Base-by-base conservation (phyloP, 768 basidiomycete species). In the Tephrocybe sp. region DNA sequence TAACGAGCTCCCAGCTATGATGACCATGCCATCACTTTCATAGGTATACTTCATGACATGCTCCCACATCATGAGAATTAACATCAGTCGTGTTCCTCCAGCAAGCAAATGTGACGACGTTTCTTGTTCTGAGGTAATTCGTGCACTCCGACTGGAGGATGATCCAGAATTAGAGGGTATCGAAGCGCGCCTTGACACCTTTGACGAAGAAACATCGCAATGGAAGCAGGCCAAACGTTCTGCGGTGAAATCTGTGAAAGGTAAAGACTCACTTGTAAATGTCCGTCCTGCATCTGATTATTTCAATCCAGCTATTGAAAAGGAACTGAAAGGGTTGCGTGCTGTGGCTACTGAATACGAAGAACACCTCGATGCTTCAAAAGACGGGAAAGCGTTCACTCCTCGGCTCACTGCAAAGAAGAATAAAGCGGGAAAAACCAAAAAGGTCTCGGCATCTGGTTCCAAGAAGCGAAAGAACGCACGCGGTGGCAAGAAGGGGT, bases 91-190 rank as follows among this genome's bases (percentile, higher is more conserved):
- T 1, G 9, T 40, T 21, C 34, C 28, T 45, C 46, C 50, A 80
- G 82, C 82, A 6, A 80, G 77, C 55, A 84, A 85, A 61, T 80
- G 79, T 48, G 83, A 85, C 47, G 83, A 85, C 53, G 75, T 85
- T 12, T 81, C 80, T 11, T 82, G 79, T 45, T 76, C 76, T 0
- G 82, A 84, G 54, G 74, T 82, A 32, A 77, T 83, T 40, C 62
- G 62, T 8, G 74, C 77, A 0, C 69, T 85, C 37, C 56, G 65
- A 19, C 71, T 84, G 4, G 73, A 78, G 3, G 76, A 80, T 43
- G 77, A 83, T n/a, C 71, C 74, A 0, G 73, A 75, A 42, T 66
- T 83, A 15, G 74, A 77, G 44, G 71, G 62, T 1, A 78, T 83
- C 16, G 75, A 82, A 53, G 72, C 69, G 0, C 69, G 67, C 15